Evolutionary conservation across 345 rosid genomes (phyloP), one percentile per base, ranked within the genome.

Genomic region (Populus davidiana): DNA sequence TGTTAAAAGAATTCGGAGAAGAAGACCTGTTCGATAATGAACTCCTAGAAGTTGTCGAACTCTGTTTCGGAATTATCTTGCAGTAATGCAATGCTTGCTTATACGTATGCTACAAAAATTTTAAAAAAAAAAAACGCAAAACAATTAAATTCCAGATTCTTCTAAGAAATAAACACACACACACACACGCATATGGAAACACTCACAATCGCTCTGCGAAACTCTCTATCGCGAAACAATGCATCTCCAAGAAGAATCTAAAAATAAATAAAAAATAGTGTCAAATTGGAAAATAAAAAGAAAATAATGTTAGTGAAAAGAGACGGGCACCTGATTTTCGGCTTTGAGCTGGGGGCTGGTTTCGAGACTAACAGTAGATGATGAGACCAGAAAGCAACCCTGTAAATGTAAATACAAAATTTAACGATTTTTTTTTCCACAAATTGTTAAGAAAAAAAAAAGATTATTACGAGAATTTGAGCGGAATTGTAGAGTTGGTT

Each of bases 221-320:
- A 89, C 82, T 94, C 98, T 73, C 95, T 84, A 76, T 89, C 93
- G 16, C 92, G 95, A 86, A 88, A 86, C 80, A 96, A 86, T 33
- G 99, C 87, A 81, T 96, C 98, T 1, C 97, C 99, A 1, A 92
- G 91, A 80, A 91, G 86, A 87, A 96, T 85, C 99, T 96, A 90
- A 43, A 82, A 69, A 78, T 31, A 41, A 70, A 33, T 4, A 12
- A 36, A 31, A 17, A 17, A 47, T 0, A 7, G 25, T 3, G 12
- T 35, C 31, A 29, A 9, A 27, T 8, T 52, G 44, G 52, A 61
- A 41, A 23, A 25, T 9, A 0, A 52, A 66, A 1, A 25, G 35
- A 8, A 12, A 56, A 13, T 38, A 74, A 61, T 31, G 4, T 5
- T 8, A 69, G 39, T 2, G 0, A 75, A 16, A 10, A 62, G 18